A percentile compares a stretch with the other conserved stretches of the same genome.
Evolutionary conservation across 805 yeast genomes (phyloP).

Genomic region (Helenozyma rhizophorensis): DNA sequence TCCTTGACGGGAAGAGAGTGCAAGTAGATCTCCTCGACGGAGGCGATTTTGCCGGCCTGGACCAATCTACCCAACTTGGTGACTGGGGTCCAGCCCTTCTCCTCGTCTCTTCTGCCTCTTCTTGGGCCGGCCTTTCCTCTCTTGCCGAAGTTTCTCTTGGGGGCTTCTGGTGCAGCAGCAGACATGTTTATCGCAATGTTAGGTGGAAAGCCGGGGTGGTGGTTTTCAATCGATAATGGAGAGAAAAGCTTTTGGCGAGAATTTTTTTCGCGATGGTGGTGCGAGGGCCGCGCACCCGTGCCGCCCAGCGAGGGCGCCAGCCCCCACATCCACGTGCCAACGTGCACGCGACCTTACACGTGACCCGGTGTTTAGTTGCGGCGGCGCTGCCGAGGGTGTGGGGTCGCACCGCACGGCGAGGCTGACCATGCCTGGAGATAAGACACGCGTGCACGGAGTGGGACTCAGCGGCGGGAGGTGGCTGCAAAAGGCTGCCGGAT

Average conservation of each 20-base stretch:
- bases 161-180: conserved; percentile 39
- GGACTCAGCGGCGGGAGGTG: no score
- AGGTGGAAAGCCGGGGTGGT: conserved; percentile 72
- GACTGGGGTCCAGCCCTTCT: conserved; percentile 99
- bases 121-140: conserved; percentile 50
- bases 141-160: conserved; percentile 52
- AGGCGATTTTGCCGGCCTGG: conserved; percentile 94
- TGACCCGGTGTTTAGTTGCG: no score
- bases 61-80: conserved; percentile 99
- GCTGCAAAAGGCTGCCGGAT: no score
- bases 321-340: conserved; percentile 5
- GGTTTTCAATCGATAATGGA: conserved; percentile 59
- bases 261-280: conserved; percentile 3
- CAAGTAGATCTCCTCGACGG: conserved; percentile 97
- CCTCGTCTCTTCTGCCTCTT: conserved; percentile 78
- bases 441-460: no score
- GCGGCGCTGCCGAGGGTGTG: no score
- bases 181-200: conserved; percentile 60
- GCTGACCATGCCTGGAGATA: no score
- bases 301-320: conserved; percentile 8
- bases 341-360: background rate
- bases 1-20: conserved; percentile 99
- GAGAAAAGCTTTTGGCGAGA: conserved; percentile 4
- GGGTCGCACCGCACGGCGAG: no score
- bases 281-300: conserved; percentile 1